Percentiles rank a stretch among this genome's conserved stretches.
Conservation (phyloP, 805 yeast species). For the Kurtzmaniella cleridarum region DNA sequence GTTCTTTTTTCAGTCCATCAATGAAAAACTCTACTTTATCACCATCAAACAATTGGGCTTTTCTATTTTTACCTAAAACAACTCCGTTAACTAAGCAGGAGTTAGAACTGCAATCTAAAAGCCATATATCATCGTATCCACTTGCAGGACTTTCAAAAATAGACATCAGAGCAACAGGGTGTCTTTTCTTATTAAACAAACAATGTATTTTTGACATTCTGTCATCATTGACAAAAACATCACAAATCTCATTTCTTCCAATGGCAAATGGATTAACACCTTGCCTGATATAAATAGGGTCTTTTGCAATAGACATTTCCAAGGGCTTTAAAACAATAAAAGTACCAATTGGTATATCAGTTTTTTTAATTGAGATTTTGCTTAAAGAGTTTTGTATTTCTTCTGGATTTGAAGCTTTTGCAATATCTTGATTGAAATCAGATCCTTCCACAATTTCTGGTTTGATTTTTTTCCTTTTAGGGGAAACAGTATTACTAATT, state of each 20-base stretch:
- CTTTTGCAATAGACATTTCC: constrained; percentile 38
- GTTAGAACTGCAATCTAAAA: constrained; percentile 75
- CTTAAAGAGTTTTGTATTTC: neutral
- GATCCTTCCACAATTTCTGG: neutral
- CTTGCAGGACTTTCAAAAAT: constrained; percentile 69
- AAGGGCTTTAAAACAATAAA: constrained; percentile 57
- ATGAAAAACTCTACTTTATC: constrained; percentile 63
- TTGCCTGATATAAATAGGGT: constrained; percentile 57
- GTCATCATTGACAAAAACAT: constrained; percentile 60
- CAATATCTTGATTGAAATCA: neutral
- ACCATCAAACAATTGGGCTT: constrained; percentile 55
- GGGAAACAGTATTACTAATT: neutral
- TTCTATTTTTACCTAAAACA: constrained; percentile 56
- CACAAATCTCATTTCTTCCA: constrained; percentile 66
- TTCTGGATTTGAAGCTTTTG: neutral
- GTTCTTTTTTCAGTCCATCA: constrained; percentile 50
- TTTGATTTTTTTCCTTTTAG: constrained; percentile 2
- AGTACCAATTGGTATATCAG: constrained; percentile 46
- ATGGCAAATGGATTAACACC: constrained; percentile 62
- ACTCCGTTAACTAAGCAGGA: constrained; percentile 66
- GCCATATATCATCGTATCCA: constrained; percentile 72
- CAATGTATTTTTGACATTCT: constrained; percentile 86
- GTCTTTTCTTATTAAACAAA: constrained; percentile 56
- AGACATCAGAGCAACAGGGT: constrained; percentile 44
- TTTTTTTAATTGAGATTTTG: neutral